Evolutionary conservation across 2,329 filamentous ascomycete genomes (phyloP).

Genomic region (Macrophomina tecta): DNA sequence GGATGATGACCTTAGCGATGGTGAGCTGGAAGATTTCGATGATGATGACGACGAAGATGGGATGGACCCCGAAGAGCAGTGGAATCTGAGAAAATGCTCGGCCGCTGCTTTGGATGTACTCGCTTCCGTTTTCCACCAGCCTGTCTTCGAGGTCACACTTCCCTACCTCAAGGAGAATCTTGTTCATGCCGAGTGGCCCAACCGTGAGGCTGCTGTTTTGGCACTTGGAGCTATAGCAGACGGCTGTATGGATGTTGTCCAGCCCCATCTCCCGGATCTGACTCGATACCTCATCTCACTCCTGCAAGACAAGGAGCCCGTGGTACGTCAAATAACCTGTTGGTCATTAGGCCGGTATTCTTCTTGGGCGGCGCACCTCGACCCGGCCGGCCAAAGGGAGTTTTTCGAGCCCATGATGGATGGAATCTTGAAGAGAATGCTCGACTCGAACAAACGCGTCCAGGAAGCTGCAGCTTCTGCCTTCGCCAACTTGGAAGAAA

Average conservation of each 20-base stretch:
- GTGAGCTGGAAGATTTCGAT: conserved; percentile 77
- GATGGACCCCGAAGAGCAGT: conserved; percentile 84
- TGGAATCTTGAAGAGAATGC: conserved; percentile 90
- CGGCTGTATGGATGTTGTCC: conserved; percentile 88
- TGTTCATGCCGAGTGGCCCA: conserved; percentile 86
- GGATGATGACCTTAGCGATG: conserved; percentile 83
- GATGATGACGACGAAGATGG: conserved; percentile 74
- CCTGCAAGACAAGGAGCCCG: conserved; percentile 81
- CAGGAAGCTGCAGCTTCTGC: conserved; percentile 96
- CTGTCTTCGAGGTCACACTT: conserved; percentile 89
- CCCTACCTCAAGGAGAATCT: conserved; percentile 92
- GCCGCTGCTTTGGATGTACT: conserved; percentile 94
- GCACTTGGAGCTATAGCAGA: conserved; percentile 94
- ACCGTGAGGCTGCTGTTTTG: conserved; percentile 91
- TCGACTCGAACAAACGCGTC: conserved; percentile 96
- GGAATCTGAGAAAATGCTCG: conserved; percentile 96
- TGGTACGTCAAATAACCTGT: conserved; percentile 95
- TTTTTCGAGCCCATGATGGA: conserved; percentile 98
- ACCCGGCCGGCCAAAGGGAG: conserved; percentile 70
- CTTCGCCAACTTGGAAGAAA: conserved; percentile 95
- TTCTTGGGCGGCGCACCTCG: conserved; percentile 82
- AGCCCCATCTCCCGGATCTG: conserved; percentile 87
- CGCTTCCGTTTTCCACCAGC: conserved; percentile 83
- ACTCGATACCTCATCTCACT: conserved; percentile 89
- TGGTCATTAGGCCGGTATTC: conserved; percentile 97